Evolutionary conservation across 1,284 basidiomycete genomes (phyloP).

Genomic region (Psilocybe mexicana): DNA sequence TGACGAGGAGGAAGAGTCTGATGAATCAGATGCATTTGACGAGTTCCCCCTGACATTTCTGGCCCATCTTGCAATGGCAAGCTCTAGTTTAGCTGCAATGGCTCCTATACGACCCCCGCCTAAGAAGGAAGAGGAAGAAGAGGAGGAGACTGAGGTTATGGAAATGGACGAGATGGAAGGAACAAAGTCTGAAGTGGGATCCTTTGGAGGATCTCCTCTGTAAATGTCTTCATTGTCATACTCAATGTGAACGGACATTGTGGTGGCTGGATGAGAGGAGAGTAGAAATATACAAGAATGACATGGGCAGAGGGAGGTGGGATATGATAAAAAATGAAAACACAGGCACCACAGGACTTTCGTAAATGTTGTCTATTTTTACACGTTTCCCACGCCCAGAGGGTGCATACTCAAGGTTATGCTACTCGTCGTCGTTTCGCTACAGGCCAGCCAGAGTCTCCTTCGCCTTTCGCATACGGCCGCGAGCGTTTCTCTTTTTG

Average conservation of each 20-base stretch:
- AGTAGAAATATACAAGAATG: conserved; percentile 9
- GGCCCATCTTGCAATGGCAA: conserved; percentile 58
- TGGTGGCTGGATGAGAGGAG: conserved; percentile 9
- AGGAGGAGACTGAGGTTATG: conserved; percentile 48
- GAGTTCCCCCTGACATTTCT: conserved; percentile 38
- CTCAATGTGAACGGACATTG: conserved; percentile 18
- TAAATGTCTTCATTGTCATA: conserved; percentile 50
- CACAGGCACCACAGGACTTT: not conserved
- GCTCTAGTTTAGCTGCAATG: conserved; percentile 52
- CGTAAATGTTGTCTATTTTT: conserved; percentile 14
- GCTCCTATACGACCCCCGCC: conserved; percentile 43
- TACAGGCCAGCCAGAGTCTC: conserved; percentile 11
- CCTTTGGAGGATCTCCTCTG: conserved; percentile 49
- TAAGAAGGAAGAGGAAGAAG: conserved; percentile 39
- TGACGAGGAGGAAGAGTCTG: conserved; percentile 39
- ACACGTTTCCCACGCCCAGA: conserved; percentile 11
- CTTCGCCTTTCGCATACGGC: conserved; percentile 54
- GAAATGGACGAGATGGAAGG: conserved; percentile 31
- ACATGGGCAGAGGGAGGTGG: conserved; percentile 14
- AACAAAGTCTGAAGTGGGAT: conserved; percentile 30
- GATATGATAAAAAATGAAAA: conserved; percentile 3
- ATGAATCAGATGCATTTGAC: conserved; percentile 43
- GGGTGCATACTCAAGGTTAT: not conserved
- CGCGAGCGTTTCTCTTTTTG: conserved; percentile 89
- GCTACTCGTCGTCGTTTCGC: conserved; percentile 11